Percentiles rank a stretch among this genome's conserved stretches.
These are phyloP conservation scores for Zygnema cylindricum DNA, from an alignment of 139 green algal genomes.

Conservation along the genomic window DNA sequence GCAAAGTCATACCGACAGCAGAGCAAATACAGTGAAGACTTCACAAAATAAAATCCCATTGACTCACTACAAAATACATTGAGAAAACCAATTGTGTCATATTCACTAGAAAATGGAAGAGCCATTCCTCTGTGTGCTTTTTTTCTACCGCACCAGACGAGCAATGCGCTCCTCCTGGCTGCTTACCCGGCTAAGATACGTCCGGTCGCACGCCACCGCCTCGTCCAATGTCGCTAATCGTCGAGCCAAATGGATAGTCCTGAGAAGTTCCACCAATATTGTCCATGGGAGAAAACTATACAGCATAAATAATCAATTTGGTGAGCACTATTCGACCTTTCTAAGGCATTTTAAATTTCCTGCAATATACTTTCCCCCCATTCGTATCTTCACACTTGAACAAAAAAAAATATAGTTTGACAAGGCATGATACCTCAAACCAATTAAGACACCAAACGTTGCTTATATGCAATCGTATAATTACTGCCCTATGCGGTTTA, in stretches of 20 bases:
- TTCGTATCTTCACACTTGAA: no score
- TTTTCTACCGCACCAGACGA: not conserved
- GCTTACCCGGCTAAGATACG: constrained; percentile 54
- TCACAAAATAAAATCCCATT: not conserved
- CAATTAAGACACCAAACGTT: no score
- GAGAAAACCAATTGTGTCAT: not conserved
- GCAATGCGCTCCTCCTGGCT: not conserved
- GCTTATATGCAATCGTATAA: no score
- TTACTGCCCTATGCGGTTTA: no score
- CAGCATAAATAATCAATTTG: no score
- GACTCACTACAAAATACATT: not conserved
- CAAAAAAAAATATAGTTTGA: no score
- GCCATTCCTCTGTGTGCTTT: not conserved
- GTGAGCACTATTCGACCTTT: no score
- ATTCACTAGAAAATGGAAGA: not conserved
- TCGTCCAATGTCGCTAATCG: constrained; percentile 39
- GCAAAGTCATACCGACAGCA: not conserved
- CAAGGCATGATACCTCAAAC: no score
- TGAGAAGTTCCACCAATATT: constrained; percentile 5
- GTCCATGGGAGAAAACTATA: constrained; percentile 3
- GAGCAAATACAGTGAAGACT: not conserved
- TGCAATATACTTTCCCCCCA: no score
- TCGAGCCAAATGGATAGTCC: constrained; percentile 2
- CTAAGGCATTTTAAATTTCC: no score
- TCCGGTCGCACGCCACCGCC: constrained; percentile 37